Percentiles rank a stretch among this genome's conserved stretches.
phyloP scores from a whole-genome alignment of 2,329 filamentous ascomycete genomes.

The Ramularia collo-cygni region DNA sequence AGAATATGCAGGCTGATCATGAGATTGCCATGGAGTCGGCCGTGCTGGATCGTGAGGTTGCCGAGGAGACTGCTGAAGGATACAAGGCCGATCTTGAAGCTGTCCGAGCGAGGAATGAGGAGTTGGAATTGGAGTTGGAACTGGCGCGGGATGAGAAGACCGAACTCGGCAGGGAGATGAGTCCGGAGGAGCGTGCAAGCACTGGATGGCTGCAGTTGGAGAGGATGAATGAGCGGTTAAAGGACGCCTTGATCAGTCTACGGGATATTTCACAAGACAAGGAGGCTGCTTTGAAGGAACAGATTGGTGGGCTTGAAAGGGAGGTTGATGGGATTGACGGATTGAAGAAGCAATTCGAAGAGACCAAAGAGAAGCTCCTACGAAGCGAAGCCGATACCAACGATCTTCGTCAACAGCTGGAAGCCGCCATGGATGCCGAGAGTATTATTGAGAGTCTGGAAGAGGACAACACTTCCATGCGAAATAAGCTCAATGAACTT shows the following conservation, averaged over 20 bases:
- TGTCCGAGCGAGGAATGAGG: slow-evolving; percentile 68
- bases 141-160: slow-evolving; percentile 80
- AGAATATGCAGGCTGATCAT: slow-evolving; percentile 72
- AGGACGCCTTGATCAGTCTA: slow-evolving; percentile 75
- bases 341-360: slow-evolving; percentile 55
- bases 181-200: slow-evolving; percentile 76
- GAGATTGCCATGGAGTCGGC: slow-evolving; percentile 81
- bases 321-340: slow-evolving; percentile 38
- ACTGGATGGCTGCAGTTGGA: slow-evolving; percentile 90
- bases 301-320: slow-evolving; percentile 39
- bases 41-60: slow-evolving; percentile 88
- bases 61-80: slow-evolving; percentile 82
- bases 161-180: slow-evolving; percentile 77
- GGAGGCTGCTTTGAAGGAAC: slow-evolving; percentile 68
- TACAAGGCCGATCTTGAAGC: slow-evolving; percentile 73
- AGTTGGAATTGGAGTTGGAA: slow-evolving; percentile 81
- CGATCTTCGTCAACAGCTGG: slow-evolving; percentile 83
- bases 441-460: slow-evolving; percentile 91
- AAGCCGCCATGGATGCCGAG: slow-evolving; percentile 80
- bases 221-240: slow-evolving; percentile 77
- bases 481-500: slow-evolving; percentile 76
- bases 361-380: slow-evolving; percentile 64
- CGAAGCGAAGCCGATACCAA: slow-evolving; percentile 69
- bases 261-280: slow-evolving; percentile 82
- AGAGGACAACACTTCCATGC: slow-evolving; percentile 76